phyloP scores from a whole-genome alignment of 352 stramenopile species.

The Phytophthora vignae region DNA sequence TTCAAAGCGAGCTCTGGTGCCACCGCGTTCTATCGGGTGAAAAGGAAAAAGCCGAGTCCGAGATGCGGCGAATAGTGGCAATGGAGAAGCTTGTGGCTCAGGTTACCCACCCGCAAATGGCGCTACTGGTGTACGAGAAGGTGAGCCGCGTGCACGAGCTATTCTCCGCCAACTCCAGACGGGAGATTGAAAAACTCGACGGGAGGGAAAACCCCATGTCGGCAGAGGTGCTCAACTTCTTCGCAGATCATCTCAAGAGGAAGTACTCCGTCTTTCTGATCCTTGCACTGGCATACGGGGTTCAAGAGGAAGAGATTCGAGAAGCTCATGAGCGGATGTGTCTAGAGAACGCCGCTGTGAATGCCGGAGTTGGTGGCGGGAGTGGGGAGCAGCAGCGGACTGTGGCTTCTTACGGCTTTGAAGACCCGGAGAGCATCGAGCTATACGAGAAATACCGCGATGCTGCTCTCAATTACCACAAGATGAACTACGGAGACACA shows the following conservation, averaged over 20 bases:
- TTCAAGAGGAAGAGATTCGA: conserved; percentile 82
- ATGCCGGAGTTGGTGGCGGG: conserved; percentile 79
- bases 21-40: conserved; percentile 79
- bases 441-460: conserved; percentile 90
- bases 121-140: conserved; percentile 90
- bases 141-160: conserved; percentile 89
- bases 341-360: conserved; percentile 72
- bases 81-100: conserved; percentile 89
- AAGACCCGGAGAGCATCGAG: conserved; percentile 77
- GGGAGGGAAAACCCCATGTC: conserved; percentile 51
- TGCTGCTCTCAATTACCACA: conserved; percentile 82
- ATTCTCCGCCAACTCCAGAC: conserved; percentile 80
- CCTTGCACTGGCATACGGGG: conserved; percentile 76
- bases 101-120: conserved; percentile 81
- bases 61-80: conserved; percentile 81
- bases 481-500: conserved; percentile 88
- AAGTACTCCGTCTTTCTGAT: conserved; percentile 92
- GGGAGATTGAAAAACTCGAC: conserved; percentile 74
- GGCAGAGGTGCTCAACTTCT: conserved; percentile 81
- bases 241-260: conserved; percentile 85
- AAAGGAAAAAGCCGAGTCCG: conserved; percentile 86
- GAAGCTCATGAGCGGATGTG: conserved; percentile 87
- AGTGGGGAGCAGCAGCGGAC: conserved; percentile 62
- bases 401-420: conserved; percentile 72
- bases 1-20: conserved; percentile 90